phyloP scores from a whole-genome alignment of 257 asterid species.

The Solanum corneliomulleri region DNA sequence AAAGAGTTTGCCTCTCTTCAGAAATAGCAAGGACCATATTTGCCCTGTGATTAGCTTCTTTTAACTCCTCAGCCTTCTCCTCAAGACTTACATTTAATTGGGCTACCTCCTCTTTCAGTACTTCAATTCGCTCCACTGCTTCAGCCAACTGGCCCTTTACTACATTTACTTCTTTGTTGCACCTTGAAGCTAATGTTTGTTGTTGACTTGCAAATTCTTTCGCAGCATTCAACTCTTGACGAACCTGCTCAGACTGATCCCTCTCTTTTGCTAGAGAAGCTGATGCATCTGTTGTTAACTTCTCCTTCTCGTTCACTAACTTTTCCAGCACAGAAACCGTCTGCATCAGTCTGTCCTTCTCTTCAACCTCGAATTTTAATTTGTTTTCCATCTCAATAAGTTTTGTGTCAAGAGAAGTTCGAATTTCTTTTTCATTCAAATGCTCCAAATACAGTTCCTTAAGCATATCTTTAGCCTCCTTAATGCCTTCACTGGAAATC shows the following conservation, averaged over 20 bases:
- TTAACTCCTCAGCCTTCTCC: slow-evolving; percentile 22
- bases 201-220: slow-evolving; percentile 38
- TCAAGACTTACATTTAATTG: slow-evolving; percentile 32
- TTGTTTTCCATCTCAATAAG: slow-evolving; percentile 40
- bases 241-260: slow-evolving; percentile 37
- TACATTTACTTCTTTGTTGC: slow-evolving; percentile 21
- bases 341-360: slow-evolving; percentile 42
- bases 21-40: slow-evolving; percentile 18
- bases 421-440: slow-evolving; percentile 27
- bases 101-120: slow-evolving; percentile 11
- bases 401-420: slow-evolving; percentile 21
- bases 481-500: slow-evolving; percentile 31
- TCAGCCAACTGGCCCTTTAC: slow-evolving; percentile 29
- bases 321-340: slow-evolving; percentile 25
- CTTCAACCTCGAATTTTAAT: slow-evolving; percentile 32
- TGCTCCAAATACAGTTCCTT: slow-evolving; percentile 17
- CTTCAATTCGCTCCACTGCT: slow-evolving; percentile 40
- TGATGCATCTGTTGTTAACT: slow-evolving; percentile 26
- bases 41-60: slow-evolving; percentile 31
- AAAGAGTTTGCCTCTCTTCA: slow-evolving; percentile 35
- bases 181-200: slow-evolving; percentile 26
- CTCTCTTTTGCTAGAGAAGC: slow-evolving; percentile 31
- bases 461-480: slow-evolving; percentile 31
- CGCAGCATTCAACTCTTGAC: slow-evolving; percentile 28
- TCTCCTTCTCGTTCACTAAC: slow-evolving; percentile 37